Percentiles rank a stretch among this genome's conserved stretches.
Evolutionary conservation across 768 basidiomycete genomes (phyloP).

Genomic region (Russula sp.): DNA sequence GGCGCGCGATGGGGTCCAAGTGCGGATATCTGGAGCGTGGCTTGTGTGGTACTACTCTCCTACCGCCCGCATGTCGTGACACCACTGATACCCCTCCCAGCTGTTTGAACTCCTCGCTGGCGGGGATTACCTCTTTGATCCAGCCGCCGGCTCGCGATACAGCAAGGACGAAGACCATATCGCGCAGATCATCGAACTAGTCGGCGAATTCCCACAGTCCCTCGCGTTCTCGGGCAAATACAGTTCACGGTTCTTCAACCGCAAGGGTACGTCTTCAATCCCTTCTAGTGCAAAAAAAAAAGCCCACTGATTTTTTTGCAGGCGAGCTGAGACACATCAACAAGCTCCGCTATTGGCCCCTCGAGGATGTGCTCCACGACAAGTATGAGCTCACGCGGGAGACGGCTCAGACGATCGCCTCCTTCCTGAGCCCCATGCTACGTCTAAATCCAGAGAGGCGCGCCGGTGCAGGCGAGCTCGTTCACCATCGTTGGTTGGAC

Average conservation of each 20-base stretch:
- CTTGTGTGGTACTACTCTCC: slow-evolving; percentile 62
- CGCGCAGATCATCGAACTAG: slow-evolving; percentile 94
- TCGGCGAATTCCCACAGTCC: slow-evolving; percentile 82
- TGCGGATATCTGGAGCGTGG: slow-evolving; percentile 95
- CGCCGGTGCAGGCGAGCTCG: slow-evolving; percentile 80
- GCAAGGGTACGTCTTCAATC: slow-evolving; percentile 64
- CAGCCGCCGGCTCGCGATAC: slow-evolving; percentile 89
- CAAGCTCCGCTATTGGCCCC: slow-evolving; percentile 89
- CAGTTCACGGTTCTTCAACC: slow-evolving; percentile 89
- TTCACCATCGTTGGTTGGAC: slow-evolving; percentile 83
- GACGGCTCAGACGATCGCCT: slow-evolving; percentile 75
- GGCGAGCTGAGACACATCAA: slow-evolving; percentile 90
- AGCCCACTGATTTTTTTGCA: slow-evolving; percentile 24
- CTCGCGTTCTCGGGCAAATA: slow-evolving; percentile 91
- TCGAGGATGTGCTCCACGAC: slow-evolving; percentile 77
- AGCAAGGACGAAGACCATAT: slow-evolving; percentile 97
- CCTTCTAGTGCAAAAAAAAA: not conserved
- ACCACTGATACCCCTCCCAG: slow-evolving; percentile 34
- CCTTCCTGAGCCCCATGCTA: slow-evolving; percentile 87
- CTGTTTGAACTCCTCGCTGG: slow-evolving; percentile 94
- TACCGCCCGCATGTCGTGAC: not conserved
- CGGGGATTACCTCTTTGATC: slow-evolving; percentile 97
- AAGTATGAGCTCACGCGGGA: slow-evolving; percentile 88
- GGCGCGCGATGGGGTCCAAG: slow-evolving; percentile 95
- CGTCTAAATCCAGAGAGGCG: slow-evolving; percentile 83